Evolutionary conservation across 2,329 filamentous ascomycete genomes (phyloP).

Genomic region (Cytospora piceae): DNA sequence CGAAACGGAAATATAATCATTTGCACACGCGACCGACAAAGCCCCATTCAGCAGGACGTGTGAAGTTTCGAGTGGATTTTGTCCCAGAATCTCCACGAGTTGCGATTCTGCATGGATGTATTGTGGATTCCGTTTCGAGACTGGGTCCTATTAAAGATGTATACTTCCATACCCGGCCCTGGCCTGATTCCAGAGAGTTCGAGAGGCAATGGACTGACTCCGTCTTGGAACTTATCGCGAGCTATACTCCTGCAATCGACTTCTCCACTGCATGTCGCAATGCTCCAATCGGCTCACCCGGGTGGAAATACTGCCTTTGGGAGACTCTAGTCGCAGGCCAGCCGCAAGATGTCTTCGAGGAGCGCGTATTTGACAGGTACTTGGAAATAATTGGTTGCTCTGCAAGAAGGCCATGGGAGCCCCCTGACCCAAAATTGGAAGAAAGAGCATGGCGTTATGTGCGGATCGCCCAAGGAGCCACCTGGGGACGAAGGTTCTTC

Average conservation of each 20-base stretch:
- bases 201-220: not conserved
- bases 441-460: no score
- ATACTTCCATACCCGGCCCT: no score
- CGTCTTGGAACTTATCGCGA: not conserved
- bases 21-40: not conserved
- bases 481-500: not conserved
- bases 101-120: not conserved
- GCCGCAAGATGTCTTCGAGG: not conserved
- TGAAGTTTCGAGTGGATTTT: not conserved
- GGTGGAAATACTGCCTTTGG: not conserved
- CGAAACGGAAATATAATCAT: not conserved
- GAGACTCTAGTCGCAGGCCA: not conserved
- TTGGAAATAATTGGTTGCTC: not conserved
- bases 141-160: not conserved
- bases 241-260: not conserved
- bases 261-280: not conserved
- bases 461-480: accelerated
- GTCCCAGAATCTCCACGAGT: not conserved
- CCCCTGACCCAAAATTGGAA: no score
- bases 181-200: no score
- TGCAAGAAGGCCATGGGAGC: no score
- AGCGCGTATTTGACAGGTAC: not conserved
- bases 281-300: not conserved
- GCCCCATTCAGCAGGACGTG: not conserved
- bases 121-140: not conserved